These are phyloP conservation scores for Amanita subjunquillea DNA, from an alignment of 768 basidiomycete genomes.

Conservation along the genomic window DNA sequence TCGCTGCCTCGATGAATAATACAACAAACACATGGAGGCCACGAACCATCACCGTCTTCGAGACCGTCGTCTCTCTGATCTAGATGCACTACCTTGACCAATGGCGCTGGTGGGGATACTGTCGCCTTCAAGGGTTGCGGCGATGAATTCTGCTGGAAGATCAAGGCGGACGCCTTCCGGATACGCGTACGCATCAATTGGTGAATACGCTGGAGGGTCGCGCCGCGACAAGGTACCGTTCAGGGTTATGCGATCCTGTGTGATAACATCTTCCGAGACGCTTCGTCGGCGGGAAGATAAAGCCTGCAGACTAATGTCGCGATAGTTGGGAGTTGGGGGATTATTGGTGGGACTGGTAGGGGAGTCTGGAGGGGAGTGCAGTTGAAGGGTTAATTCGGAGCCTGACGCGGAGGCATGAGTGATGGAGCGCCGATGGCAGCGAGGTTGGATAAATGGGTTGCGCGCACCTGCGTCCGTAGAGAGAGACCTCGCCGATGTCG, in stretches of 20 bases:
- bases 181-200: slow-evolving; percentile 77
- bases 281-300: slow-evolving; percentile 32
- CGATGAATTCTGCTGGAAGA: slow-evolving; percentile 85
- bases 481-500: slow-evolving; percentile 44
- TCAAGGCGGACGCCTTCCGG: slow-evolving; percentile 89
- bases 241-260: background rate
- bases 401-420: slow-evolving; percentile 60
- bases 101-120: slow-evolving; percentile 50
- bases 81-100: slow-evolving; percentile 35
- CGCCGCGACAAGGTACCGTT: slow-evolving; percentile 31
- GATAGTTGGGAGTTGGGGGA: slow-evolving; percentile 76
- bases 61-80: slow-evolving; percentile 48
- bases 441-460: slow-evolving; percentile 70
- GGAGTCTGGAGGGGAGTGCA: slow-evolving; percentile 74
- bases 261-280: slow-evolving; percentile 11
- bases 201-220: slow-evolving; percentile 82
- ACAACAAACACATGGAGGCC: background rate
- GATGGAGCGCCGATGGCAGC: slow-evolving; percentile 53
- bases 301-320: slow-evolving; percentile 75
- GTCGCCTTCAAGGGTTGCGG: slow-evolving; percentile 75
- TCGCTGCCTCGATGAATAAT: slow-evolving; percentile 1
- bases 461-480: slow-evolving; percentile 75
- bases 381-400: slow-evolving; percentile 57
- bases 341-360: slow-evolving; percentile 64
- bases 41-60: slow-evolving; percentile 38